Conservation (phyloP, 345 rosid species). For the Lenwebbia sp. region DNA sequence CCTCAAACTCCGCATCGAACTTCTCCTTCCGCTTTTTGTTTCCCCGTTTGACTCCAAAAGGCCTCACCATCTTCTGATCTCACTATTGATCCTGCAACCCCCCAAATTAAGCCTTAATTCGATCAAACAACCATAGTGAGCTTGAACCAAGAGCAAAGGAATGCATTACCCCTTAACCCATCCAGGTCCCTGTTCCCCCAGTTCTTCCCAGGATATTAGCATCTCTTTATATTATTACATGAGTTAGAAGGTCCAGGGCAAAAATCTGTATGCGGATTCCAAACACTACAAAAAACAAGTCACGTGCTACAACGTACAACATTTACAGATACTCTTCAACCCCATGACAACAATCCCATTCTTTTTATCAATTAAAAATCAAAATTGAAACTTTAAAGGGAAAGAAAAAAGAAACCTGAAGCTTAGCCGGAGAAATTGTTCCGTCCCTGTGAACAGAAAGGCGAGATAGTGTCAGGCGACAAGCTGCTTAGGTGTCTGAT, state of each 20-base stretch:
- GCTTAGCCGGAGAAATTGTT: not conserved
- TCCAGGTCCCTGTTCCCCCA: not conserved
- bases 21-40: constrained; percentile 59
- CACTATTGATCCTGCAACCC: not conserved
- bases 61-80: constrained; percentile 47
- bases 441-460: not conserved
- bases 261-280: not conserved
- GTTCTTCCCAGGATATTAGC: not conserved
- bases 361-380: not conserved
- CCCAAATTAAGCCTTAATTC: not conserved
- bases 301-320: not conserved
- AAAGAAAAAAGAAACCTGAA: not conserved
- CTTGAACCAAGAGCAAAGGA: not conserved
- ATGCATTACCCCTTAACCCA: not conserved
- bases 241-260: not conserved
- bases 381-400: not conserved
- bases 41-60: constrained; percentile 45
- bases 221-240: not conserved
- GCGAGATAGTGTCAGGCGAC: not conserved
- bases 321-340: not conserved
- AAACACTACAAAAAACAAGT: not conserved
- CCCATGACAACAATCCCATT: not conserved
- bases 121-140: not conserved
- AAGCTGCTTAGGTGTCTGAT: not conserved
- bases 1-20: constrained; percentile 41